These are phyloP conservation scores for Mycena vitilis DNA, from an alignment of 768 basidiomycete species.

Conservation along the genomic window DNA sequence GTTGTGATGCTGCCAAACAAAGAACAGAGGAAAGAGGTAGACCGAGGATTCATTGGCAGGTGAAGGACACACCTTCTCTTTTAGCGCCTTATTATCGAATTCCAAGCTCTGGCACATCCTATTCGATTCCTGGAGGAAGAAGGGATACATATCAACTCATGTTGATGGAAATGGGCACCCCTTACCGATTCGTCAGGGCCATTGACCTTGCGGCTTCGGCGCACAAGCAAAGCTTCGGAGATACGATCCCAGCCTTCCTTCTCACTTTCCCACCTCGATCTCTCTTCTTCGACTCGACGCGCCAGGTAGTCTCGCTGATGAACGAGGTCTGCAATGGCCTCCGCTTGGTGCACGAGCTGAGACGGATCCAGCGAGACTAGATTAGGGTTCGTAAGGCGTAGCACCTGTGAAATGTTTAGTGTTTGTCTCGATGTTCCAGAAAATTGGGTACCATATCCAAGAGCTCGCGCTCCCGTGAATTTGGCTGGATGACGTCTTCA, in stretches of 20 bases:
- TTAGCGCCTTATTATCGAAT: constrained; percentile 70
- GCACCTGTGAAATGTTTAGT: constrained; percentile 48
- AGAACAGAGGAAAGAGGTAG: too few species aligned
- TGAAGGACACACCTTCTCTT: constrained; percentile 63
- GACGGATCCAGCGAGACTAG: constrained; percentile 47
- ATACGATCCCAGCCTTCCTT: constrained; percentile 72
- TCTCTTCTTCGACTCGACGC: constrained; percentile 65
- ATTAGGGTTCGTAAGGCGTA: constrained; percentile 57
- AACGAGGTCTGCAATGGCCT: constrained; percentile 65
- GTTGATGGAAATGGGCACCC: not conserved
- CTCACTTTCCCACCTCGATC: constrained; percentile 71
- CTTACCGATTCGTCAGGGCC: constrained; percentile 59
- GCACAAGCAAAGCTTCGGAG: constrained; percentile 72
- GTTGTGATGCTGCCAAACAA: not conserved
- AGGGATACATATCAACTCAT: constrained; percentile 2
- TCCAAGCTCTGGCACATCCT: constrained; percentile 62
- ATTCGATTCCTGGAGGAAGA: constrained; percentile 62
- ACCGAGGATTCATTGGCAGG: too few species aligned
- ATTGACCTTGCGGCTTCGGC: constrained; percentile 53
- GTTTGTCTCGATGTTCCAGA: not conserved
- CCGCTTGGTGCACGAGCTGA: constrained; percentile 70
- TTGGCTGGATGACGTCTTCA: constrained; percentile 1
- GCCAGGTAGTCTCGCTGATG: constrained; percentile 70
- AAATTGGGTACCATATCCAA: constrained; percentile 60
- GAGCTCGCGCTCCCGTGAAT: constrained; percentile 51